Percentiles rank a stretch among this genome's conserved stretches.
Evolutionary conservation across 176 grass and related monocot genomes (phyloP).

Genomic region (Triticum dicoccoides): DNA sequence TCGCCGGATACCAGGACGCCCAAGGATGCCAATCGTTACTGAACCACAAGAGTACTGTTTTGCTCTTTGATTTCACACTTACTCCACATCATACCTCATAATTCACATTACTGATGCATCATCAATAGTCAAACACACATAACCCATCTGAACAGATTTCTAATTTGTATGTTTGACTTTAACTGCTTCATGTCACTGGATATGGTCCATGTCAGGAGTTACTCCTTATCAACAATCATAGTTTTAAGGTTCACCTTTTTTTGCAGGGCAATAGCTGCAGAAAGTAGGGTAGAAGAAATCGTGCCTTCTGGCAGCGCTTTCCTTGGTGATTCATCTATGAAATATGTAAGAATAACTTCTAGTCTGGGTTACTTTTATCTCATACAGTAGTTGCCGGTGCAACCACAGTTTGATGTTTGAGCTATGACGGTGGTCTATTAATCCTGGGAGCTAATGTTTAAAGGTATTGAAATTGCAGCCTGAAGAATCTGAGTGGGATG

Average conservation of each 20-base stretch:
- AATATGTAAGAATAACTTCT: constrained; percentile 67
- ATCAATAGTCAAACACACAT: constrained; percentile 8
- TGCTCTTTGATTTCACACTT: constrained; percentile 53
- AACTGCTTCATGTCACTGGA: constrained; percentile 13
- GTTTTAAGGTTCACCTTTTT: constrained; percentile 25
- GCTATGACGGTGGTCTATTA: neutral
- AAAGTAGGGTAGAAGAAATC: constrained; percentile 61
- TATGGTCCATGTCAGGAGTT: constrained; percentile 10
- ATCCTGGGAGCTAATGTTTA: constrained; percentile 31
- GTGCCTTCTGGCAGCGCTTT: constrained; percentile 42
- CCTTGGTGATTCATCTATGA: constrained; percentile 60
- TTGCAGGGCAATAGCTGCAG: constrained; percentile 75
- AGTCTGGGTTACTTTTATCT: neutral
- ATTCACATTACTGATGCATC: constrained; percentile 27
- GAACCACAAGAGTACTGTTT: constrained; percentile 80
- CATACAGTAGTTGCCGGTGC: neutral
- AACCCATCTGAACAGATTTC: constrained; percentile 1
- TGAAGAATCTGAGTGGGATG: constrained; percentile 99
- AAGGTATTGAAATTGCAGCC: constrained; percentile 59
- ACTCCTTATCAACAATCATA: neutral
- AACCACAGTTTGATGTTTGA: constrained; percentile 24
- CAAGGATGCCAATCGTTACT: constrained; percentile 77
- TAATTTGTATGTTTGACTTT: constrained; percentile 28
- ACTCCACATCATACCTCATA: constrained; percentile 16
- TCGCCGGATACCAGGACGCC: constrained; percentile 86